Percentiles rank a stretch among this genome's conserved stretches.
These are phyloP conservation scores for Fusarium musae DNA, from an alignment of 2,329 filamentous ascomycete species.

Conservation along the genomic window DNA sequence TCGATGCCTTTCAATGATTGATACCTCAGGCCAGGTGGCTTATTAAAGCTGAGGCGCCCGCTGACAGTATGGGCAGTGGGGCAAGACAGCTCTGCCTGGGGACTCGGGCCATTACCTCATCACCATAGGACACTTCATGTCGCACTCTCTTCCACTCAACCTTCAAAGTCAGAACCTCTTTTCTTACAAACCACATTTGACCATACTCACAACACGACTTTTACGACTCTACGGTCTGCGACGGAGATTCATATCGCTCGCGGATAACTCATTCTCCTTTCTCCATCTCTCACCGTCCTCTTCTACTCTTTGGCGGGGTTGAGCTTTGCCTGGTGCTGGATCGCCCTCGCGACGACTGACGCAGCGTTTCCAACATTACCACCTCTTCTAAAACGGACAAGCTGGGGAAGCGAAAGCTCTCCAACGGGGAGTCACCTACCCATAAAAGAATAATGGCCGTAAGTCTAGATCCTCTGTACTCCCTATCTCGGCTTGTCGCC, in stretches of 20 bases:
- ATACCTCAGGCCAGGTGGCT: constrained; percentile 11
- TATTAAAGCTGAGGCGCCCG: constrained; percentile 30
- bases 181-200: constrained; percentile 28
- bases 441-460: constrained; percentile 72
- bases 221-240: constrained; percentile 26
- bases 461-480: constrained; percentile 48
- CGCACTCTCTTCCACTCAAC: constrained; percentile 30
- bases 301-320: constrained; percentile 49
- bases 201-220: constrained; percentile 15
- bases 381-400: constrained; percentile 54
- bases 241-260: constrained; percentile 18
- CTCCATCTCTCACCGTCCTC: constrained; percentile 21
- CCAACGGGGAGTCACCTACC: constrained; percentile 67
- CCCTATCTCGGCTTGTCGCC: background rate
- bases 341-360: constrained; percentile 40
- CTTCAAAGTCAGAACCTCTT: constrained; percentile 18
- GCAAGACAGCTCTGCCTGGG: constrained; percentile 25
- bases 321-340: constrained; percentile 52
- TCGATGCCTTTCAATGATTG: background rate
- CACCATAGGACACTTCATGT: constrained; percentile 30
- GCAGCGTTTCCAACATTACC: constrained; percentile 50
- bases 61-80: constrained; percentile 11
- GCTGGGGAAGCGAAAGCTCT: constrained; percentile 76
- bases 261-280: constrained; percentile 8
- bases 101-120: constrained; percentile 45